Conservation (phyloP, 805 yeast species). For the Brettanomyces anomalus region DNA sequence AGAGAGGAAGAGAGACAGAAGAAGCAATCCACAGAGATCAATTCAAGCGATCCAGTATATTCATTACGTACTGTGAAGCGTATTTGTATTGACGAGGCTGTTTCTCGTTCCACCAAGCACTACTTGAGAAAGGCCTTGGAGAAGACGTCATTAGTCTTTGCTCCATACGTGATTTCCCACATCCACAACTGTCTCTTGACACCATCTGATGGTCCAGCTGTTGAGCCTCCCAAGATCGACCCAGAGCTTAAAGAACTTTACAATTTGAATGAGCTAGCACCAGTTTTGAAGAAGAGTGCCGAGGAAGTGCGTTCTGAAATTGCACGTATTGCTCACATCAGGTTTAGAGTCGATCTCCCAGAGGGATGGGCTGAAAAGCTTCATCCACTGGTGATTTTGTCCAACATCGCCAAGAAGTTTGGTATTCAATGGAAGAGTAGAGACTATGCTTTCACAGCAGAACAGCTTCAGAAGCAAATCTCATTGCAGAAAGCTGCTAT, state of each 20-base stretch:
- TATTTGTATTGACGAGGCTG: constrained; percentile 55
- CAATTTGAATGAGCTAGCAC: constrained; percentile 26
- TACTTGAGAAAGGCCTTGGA: constrained; percentile 42
- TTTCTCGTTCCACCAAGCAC: constrained; percentile 76
- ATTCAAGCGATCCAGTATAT: constrained; percentile 38
- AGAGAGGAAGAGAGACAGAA: constrained; percentile 22
- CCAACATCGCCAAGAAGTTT: constrained; percentile 64
- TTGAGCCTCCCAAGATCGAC: constrained; percentile 34
- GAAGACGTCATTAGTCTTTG: constrained; percentile 41
- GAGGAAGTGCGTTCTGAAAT: constrained; percentile 36
- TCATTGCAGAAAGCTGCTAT: constrained; percentile 15
- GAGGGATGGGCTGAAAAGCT: constrained; percentile 36
- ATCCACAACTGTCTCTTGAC: constrained; percentile 69
- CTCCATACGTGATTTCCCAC: constrained; percentile 56
- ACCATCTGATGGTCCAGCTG: constrained; percentile 29
- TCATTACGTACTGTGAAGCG: constrained; percentile 5
- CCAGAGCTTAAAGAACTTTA: constrained; percentile 34
- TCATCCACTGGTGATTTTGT: constrained; percentile 36
- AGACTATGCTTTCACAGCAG: constrained; percentile 39
- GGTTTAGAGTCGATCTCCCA: constrained; percentile 57
- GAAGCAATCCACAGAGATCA: constrained; percentile 31
- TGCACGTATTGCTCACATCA: constrained; percentile 40
- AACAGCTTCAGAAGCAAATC: constrained; percentile 26
- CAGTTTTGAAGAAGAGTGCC: constrained; percentile 36
- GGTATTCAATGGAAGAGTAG: constrained; percentile 79